Conservation (phyloP, 495 filamentous ascomycete genomes). For the Penicillium maclennaniae region DNA sequence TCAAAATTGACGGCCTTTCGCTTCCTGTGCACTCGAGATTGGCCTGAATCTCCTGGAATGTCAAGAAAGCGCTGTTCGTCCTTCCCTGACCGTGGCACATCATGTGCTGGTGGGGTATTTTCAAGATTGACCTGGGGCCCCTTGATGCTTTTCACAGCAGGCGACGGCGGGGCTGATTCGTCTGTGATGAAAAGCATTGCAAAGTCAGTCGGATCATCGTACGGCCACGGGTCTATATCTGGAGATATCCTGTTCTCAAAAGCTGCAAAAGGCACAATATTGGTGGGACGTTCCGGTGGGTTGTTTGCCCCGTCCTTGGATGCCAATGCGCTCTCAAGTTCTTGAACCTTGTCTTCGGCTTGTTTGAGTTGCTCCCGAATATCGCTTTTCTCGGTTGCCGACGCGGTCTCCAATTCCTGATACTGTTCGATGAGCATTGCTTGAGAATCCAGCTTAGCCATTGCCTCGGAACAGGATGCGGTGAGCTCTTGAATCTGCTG, state of each 20-base stretch:
- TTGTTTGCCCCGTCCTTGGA: not conserved
- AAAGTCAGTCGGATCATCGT: constrained; percentile 27
- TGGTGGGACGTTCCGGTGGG: not conserved
- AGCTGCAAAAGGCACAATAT: constrained; percentile 15
- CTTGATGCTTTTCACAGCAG: constrained; percentile 1
- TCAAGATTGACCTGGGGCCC: not conserved
- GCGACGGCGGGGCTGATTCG: constrained; percentile 3
- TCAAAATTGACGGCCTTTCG: constrained; percentile 32
- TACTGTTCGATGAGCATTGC: constrained; percentile 20
- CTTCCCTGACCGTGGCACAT: not conserved
- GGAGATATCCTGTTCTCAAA: constrained; percentile 4
- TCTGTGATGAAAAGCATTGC: constrained; percentile 31
- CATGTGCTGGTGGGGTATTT: not conserved
- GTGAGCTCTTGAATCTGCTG: constrained; percentile 21
- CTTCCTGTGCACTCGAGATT: constrained; percentile 1
- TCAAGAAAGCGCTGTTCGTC: not conserved
- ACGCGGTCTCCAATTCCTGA: constrained; percentile 18
- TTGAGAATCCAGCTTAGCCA: constrained; percentile 13
- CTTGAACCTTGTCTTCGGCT: constrained; percentile 15
- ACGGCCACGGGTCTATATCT: constrained; percentile 2
- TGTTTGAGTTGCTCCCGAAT: constrained; percentile 23
- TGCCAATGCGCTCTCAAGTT: constrained; percentile 15
- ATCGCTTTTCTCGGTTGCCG: constrained; percentile 13
- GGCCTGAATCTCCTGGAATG: not conserved
- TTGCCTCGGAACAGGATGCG: constrained; percentile 11